Percentiles rank a stretch among this genome's conserved stretches.
Evolutionary conservation across 2,329 filamentous ascomycete genomes (phyloP).

Genomic region (Verticillium longisporum): DNA sequence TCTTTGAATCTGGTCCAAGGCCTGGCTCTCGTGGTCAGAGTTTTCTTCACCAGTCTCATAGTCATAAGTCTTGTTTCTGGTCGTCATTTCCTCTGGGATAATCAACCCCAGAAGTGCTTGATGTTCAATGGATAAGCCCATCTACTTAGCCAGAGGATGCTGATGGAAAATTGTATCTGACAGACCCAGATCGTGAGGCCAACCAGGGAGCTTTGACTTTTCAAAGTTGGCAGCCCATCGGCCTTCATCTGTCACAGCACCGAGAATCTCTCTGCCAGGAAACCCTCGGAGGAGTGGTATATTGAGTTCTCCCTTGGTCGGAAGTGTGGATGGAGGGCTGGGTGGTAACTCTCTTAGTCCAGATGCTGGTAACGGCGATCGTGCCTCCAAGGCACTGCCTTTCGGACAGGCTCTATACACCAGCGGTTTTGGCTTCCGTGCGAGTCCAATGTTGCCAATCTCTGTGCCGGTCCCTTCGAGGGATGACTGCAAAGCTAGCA

Average conservation of each 20-base stretch:
- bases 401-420: background rate
- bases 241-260: conserved; percentile 28
- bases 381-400: background rate
- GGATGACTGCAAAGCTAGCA: background rate
- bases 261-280: conserved; percentile 30
- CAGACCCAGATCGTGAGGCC: conserved; percentile 25
- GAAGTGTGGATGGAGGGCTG: background rate
- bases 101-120: conserved; percentile 9
- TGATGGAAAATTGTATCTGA: conserved; percentile 26
- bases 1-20: background rate
- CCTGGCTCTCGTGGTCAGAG: no score
- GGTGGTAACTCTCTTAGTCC: background rate
- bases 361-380: background rate
- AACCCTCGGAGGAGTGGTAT: conserved; percentile 36
- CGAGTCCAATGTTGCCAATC: background rate
- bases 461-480: background rate
- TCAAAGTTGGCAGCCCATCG: conserved; percentile 23
- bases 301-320: background rate
- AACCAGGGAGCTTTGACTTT: conserved; percentile 21
- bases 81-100: conserved; percentile 5
- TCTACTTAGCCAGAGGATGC: conserved; percentile 25
- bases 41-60: conserved; percentile 8
- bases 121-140: background rate
- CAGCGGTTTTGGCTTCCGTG: background rate
- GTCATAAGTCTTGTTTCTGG: conserved; percentile 7